These are phyloP conservation scores for Corylus americana DNA, from an alignment of 306 rosid species.

Conservation along the genomic window DNA sequence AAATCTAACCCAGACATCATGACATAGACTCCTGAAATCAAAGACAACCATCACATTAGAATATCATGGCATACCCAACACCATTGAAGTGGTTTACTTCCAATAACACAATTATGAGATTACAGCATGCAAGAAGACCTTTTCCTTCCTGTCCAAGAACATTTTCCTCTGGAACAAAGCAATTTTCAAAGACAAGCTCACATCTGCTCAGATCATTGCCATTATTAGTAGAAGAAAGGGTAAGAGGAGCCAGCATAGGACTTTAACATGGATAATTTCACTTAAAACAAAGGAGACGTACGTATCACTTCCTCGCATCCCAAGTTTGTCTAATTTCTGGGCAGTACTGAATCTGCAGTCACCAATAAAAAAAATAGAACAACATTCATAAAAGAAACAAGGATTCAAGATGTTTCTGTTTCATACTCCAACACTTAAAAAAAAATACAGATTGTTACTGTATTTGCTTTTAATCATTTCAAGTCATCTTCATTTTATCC, in stretches of 20 bases:
- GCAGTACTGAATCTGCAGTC: slow-evolving; percentile 87
- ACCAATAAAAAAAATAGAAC: slow-evolving; percentile 14
- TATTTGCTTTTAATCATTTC: slow-evolving; percentile 4
- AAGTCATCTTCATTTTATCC: not conserved
- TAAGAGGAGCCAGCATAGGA: slow-evolving; percentile 11
- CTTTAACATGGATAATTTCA: slow-evolving; percentile 18
- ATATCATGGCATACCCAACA: not conserved
- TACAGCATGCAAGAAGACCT: slow-evolving; percentile 57
- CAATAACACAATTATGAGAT: slow-evolving; percentile 20
- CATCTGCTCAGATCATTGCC: slow-evolving; percentile 63
- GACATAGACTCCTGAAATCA: slow-evolving; percentile 84
- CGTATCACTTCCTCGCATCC: slow-evolving; percentile 99
- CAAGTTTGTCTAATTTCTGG: slow-evolving; percentile 93
- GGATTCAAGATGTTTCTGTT: slow-evolving; percentile 22
- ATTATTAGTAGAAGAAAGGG: slow-evolving; percentile 36
- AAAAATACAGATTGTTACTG: not conserved
- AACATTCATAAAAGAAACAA: slow-evolving; percentile 12
- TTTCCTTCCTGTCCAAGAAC: slow-evolving; percentile 92
- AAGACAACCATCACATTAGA: slow-evolving; percentile 16
- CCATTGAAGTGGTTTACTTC: slow-evolving; percentile 15
- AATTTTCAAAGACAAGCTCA: slow-evolving; percentile 96
- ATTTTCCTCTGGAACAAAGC: slow-evolving; percentile 95
- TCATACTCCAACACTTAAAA: not conserved
- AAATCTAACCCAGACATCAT: slow-evolving; percentile 97
- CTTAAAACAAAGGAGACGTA: slow-evolving; percentile 44